These are phyloP conservation scores for Cicer chorassanicum DNA, from an alignment of 306 rosid genomes.

Conservation along the genomic window DNA sequence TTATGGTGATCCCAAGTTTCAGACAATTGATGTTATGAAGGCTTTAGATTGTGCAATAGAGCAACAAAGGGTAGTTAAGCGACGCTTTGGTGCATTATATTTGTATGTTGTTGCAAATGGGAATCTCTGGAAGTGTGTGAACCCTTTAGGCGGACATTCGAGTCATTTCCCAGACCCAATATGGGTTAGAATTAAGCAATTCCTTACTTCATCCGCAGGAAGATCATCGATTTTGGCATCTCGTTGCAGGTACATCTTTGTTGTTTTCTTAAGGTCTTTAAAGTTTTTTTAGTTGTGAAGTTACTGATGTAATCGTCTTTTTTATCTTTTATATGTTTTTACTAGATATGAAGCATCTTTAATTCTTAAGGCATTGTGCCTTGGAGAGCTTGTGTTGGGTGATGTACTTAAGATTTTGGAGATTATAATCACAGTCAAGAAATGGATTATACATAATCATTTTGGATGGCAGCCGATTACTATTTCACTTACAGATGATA, in stretches of 20 bases:
- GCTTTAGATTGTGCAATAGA: conserved; percentile 71
- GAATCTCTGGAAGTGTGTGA: conserved; percentile 74
- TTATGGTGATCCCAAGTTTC: conserved; percentile 68
- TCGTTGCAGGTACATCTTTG: conserved; percentile 60
- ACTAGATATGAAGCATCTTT: conserved; percentile 76
- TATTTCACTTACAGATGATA: conserved; percentile 52
- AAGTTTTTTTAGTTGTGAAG: conserved; percentile 17
- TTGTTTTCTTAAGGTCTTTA: conserved; percentile 22
- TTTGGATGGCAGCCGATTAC: conserved; percentile 85
- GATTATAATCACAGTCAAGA: conserved; percentile 58
- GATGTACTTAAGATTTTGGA: conserved; percentile 67
- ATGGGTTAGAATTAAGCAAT: conserved; percentile 64
- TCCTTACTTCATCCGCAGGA: conserved; percentile 65
- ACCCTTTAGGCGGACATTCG: conserved; percentile 55
- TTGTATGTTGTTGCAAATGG: conserved; percentile 64
- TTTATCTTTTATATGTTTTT: background rate
- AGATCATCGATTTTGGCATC: conserved; percentile 62
- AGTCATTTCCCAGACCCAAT: conserved; percentile 51
- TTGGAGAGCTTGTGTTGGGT: conserved; percentile 66
- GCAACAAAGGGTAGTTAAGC: conserved; percentile 60
- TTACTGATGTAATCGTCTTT: conserved; percentile 7
- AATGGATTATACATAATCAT: conserved; percentile 71
- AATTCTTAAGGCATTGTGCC: conserved; percentile 62
- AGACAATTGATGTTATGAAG: conserved; percentile 60
- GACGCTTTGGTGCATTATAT: conserved; percentile 56